Evolutionary conservation across 78 protist species (phyloP), one percentile per base, ranked within the genome.

Genomic region (Dictyostelium capitatum): DNA sequence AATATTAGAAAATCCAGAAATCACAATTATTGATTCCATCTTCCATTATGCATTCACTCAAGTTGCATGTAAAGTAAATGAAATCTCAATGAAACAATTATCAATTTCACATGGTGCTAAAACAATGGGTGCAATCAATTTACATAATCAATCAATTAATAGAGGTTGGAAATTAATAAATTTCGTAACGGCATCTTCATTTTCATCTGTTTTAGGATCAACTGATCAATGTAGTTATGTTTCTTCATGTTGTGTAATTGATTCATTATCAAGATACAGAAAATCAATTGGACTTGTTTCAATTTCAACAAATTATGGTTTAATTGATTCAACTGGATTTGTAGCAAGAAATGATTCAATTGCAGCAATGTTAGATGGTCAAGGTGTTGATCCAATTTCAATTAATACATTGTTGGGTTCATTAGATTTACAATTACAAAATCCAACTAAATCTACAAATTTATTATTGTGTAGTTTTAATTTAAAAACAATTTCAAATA

Each of bases 211-310:
- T 0, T 47, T 87, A 1, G 96, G 96, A 17, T 32, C 80, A 57
- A 14, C 32, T 8, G 95, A 82, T 25, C 97, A 95, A 75, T 67
- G 95, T 41, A 2, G 79, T 25, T 96, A 96, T 82, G 79, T 95
- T 7, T 81, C 91, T 25, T 95, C 97, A 30, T 91, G 91, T 92
- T 64, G 84, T 19, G 91, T 91, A 6, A 80, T 95, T 1, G 97
- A 95, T 50, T 43, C 87, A 23, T 53, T 95, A 9, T 79, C 95
- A 65, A 56, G 41, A 51, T 74, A 25, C 53, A 82, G 98, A 46
- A 46, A 81, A 25, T 56, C 77, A 1, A 65, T 43, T 9, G 97
- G 96, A 23, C 50, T 87, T 3, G 32, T 59, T n/a, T 84, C 89
- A 7, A 73, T 80, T 9, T 37, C 77, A 19, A 51, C 93, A n/a